phyloP scores from a whole-genome alignment of 2,329 filamentous ascomycete genomes.

The Huntiella decipiens region DNA sequence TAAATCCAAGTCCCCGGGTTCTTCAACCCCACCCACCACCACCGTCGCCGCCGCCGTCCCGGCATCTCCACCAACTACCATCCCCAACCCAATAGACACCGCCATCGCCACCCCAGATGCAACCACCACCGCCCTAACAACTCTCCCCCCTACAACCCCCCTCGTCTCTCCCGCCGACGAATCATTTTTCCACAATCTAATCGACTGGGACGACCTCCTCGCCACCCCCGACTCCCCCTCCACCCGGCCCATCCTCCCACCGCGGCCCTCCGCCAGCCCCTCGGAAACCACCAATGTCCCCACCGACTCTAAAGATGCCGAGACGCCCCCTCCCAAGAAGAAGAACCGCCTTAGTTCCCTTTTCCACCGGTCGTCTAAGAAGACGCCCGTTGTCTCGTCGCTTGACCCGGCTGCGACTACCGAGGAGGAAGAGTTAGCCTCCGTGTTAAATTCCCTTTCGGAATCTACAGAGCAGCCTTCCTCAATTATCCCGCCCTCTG shows the following conservation, averaged over 20 bases:
- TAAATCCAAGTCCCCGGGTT: too few relatives aligned
- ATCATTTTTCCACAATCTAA: slow-evolving; percentile 35
- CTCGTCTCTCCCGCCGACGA: slow-evolving; percentile 27
- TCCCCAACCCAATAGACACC: background rate
- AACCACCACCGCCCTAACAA: background rate
- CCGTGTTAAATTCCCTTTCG: slow-evolving; percentile 61
- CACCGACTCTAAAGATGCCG: slow-evolving; percentile 13
- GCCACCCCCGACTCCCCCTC: slow-evolving; percentile 22
- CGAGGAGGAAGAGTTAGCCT: slow-evolving; percentile 53
- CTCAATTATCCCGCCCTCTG: slow-evolving; percentile 14
- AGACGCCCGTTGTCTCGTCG: background rate
- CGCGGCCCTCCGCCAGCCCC: slow-evolving; percentile 16
- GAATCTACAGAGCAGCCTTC: slow-evolving; percentile 33
- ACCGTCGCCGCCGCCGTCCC: background rate
- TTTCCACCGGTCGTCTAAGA: slow-evolving; percentile 22
- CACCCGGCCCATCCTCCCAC: slow-evolving; percentile 34
- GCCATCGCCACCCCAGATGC: background rate
- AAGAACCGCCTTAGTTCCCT: slow-evolving; percentile 19
- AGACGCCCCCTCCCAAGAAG: slow-evolving; percentile 18
- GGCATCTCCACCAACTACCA: background rate
- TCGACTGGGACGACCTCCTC: slow-evolving; percentile 16
- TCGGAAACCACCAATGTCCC: background rate
- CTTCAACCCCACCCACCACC: background rate
- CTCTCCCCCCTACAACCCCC: background rate
- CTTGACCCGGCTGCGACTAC: slow-evolving; percentile 23